phyloP scores from a whole-genome alignment of 306 rosid genomes.

The Canavalia ensiformis region DNA sequence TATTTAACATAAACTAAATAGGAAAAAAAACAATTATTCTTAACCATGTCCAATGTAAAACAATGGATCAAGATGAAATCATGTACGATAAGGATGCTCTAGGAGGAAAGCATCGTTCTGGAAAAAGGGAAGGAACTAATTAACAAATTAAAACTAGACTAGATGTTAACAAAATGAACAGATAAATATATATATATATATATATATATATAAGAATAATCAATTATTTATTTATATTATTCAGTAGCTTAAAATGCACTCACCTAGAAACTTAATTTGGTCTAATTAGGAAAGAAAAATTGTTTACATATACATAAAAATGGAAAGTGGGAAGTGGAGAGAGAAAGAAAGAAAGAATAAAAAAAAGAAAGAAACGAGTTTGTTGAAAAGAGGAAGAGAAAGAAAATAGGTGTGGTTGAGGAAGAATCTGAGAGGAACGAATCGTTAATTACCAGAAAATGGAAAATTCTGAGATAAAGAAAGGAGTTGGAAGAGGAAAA shows the following conservation, averaged over 20 bases:
- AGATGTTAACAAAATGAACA: background rate
- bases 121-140: background rate
- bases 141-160: background rate
- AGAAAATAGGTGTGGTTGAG: background rate
- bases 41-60: background rate
- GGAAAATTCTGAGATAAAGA: conserved; percentile 8
- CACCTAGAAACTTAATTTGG: background rate
- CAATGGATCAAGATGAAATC: conserved; percentile 25
- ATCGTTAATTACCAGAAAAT: background rate
- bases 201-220: too few species aligned
- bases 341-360: background rate
- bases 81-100: background rate
- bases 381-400: conserved; percentile 15
- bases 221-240: too few species aligned
- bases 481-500: background rate
- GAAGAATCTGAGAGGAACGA: conserved; percentile 1
- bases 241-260: background rate
- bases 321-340: conserved; percentile 9
- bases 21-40: background rate
- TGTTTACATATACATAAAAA: background rate
- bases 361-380: background rate
- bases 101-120: background rate
- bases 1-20: conserved; percentile 21
- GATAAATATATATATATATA: background rate
- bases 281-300: background rate